Conservation (phyloP, 192 early-diverging fungal genomes). For the Entophlyctis helioformis region DNA sequence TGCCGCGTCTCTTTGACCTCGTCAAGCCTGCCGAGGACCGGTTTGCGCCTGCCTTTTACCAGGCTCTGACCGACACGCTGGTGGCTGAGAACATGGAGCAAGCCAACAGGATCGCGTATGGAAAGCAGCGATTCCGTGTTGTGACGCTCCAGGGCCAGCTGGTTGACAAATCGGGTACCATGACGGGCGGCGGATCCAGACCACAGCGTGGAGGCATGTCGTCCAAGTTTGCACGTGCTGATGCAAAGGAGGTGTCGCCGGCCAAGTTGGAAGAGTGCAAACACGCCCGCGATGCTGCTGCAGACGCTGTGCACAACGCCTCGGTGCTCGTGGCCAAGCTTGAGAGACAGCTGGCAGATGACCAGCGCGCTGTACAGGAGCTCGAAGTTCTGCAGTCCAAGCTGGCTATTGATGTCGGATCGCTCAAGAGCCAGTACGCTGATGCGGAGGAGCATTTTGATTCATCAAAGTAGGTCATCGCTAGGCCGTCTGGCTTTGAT, state of each 20-base stretch:
- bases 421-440: slow-evolving; percentile 48
- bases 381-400: slow-evolving; percentile 29
- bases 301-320: not conserved
- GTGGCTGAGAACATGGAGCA: slow-evolving; percentile 71
- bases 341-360: slow-evolving; percentile 18
- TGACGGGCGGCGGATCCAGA: slow-evolving; percentile 80
- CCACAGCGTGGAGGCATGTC: slow-evolving; percentile 79
- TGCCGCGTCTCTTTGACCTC: slow-evolving; percentile 82
- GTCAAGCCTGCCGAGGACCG: slow-evolving; percentile 60
- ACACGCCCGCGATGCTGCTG: not conserved
- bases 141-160: slow-evolving; percentile 87
- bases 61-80: slow-evolving; percentile 73
- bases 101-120: slow-evolving; percentile 81
- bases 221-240: slow-evolving; percentile 40
- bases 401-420: slow-evolving; percentile 59
- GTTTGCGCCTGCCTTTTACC: slow-evolving; percentile 77
- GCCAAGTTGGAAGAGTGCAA: slow-evolving; percentile 2
- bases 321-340: slow-evolving; percentile 45
- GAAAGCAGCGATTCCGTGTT: slow-evolving; percentile 62
- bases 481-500: too few relatives aligned
- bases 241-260: not conserved
- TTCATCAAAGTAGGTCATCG: slow-evolving; percentile 39
- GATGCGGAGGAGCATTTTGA: slow-evolving; percentile 59
- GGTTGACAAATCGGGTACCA: slow-evolving; percentile 83
- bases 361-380: slow-evolving; percentile 2